Evolutionary conservation across 169 alveolate species (phyloP), one percentile per base, ranked within the genome.

Genomic region (Plasmodium knowlesi): DNA sequence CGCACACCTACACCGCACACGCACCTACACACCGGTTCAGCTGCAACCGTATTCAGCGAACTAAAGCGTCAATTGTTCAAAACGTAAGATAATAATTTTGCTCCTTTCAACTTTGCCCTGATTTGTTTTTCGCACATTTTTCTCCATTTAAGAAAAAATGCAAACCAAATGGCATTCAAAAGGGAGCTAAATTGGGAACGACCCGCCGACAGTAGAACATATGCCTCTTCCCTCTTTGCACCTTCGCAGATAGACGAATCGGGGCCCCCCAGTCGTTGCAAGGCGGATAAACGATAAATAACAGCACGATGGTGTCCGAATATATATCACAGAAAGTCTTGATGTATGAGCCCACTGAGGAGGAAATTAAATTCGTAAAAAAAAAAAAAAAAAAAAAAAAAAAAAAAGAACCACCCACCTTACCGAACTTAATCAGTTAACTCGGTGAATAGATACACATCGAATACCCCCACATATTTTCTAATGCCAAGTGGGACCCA

Each of bases 281-380:
- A 61, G 34, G n/a, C 28, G 34, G 10, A 61, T 8, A n/a, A 61
- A 61, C 28, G 9, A 39, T 43, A 9, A 46, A 19, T n/a, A 39
- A 43, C n/a, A 43, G 16, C 14, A 57, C 19, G 34, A 72, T 19
- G 83, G 72, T 9, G 28, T 0, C 14, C 32, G 32, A 43, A 39
- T 80, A 80, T 3, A 25, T 80, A 46, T 19, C 86, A 12, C 73
- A 80, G 57, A 80, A 85, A 4, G 93, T 25, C 43, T 32, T 85
- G 80, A 76, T 54, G 39, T 85, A 85, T 85, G 79, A 73, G 22
- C 93, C 93, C 5, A 37, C 86, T 10, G 12, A 74, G 76, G 93
- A 85, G 32, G 93, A 85, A 73, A 85, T 85, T 73, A 85, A 85
- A 85, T 85, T 46, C 53, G 93, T 85, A 85, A 74, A 32, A 41